Evolutionary conservation across 306 rosid species (phyloP), one percentile per base, ranked within the genome.

Genomic region (Benincasa hispida): DNA sequence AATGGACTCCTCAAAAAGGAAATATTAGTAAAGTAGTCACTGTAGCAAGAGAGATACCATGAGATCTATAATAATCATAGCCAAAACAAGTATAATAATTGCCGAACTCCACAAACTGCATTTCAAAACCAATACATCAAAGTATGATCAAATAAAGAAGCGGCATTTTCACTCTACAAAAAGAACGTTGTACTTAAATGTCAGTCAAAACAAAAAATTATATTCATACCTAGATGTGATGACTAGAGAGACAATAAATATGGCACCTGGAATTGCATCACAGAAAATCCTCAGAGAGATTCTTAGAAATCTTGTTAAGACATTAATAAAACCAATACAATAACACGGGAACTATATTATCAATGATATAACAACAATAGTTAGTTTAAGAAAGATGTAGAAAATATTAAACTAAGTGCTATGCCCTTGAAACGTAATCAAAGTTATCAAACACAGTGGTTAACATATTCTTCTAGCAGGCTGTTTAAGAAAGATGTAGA

Each of bases 1-100:
- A 32, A 17, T 35, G 37, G 51, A 65, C 72, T 18, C 8, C 37
- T 13, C 56, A 14, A 70, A 45, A 25, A 69, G 37, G 82, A 76
- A 63, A 77, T 25, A 75, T 28, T 74, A 55, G 17, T 70, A 59
- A 79, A 59, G 81, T 57, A 56, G 14, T 66, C 8, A 62, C 28
- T 39, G 27, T 55, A 77, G 63, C 47, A 18, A 19, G 45, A 63
- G 78, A 45, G 60, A 48, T 91, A 93, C 98, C 98, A 93, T 83
- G 82, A 93, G 96, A 77, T 93, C 98, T 79, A 89, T 87, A 80
- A 93, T 87, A 78, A 90, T 91, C 98, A 93, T 93, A 78, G 91
- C 89, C 86, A 91, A 74, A 66, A 91, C 97, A 67, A 93, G 91
- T 80, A 91, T 78, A 78, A 91, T 84, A 86, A 93, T 90, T 65